A percentile compares a stretch with the other conserved stretches of the same genome.
phyloP scores from a whole-genome alignment of 2,329 filamentous ascomycete species.

The Colletotrichum zoysiae region DNA sequence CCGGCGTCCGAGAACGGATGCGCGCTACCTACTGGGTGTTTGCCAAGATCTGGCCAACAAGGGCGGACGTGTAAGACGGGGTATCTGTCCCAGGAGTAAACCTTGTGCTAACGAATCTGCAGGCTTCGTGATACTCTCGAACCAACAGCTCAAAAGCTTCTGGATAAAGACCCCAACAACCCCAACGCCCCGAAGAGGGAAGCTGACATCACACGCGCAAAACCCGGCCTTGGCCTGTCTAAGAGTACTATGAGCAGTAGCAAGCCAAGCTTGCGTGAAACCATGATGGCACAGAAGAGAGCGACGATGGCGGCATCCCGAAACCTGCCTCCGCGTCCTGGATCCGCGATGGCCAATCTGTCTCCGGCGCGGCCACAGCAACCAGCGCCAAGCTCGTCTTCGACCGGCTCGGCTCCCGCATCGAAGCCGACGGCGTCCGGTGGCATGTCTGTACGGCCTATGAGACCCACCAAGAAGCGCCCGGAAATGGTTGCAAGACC shows the following conservation, averaged over 20 bases:
- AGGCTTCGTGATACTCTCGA: slow-evolving; percentile 87
- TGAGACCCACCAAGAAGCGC: slow-evolving; percentile 69
- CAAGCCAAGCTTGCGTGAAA: slow-evolving; percentile 80
- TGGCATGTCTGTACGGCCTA: slow-evolving; percentile 73
- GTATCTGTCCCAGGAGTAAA: background rate
- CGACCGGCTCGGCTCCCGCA: slow-evolving; percentile 51
- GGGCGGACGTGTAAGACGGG: slow-evolving; percentile 75
- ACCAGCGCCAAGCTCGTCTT: slow-evolving; percentile 49
- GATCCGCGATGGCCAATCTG: slow-evolving; percentile 53
- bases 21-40: slow-evolving; percentile 90
- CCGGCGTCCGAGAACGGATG: slow-evolving; percentile 88
- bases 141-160: slow-evolving; percentile 78
- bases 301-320: slow-evolving; percentile 64
- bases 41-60: slow-evolving; percentile 80
- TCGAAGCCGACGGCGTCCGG: slow-evolving; percentile 61
- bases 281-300: slow-evolving; percentile 86
- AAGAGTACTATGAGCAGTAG: slow-evolving; percentile 70
- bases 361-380: slow-evolving; percentile 60
- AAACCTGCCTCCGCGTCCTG: slow-evolving; percentile 66
- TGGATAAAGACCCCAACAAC: slow-evolving; percentile 88
- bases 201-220: slow-evolving; percentile 59
- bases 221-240: slow-evolving; percentile 71
- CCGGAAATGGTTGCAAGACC: slow-evolving; percentile 71
- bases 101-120: slow-evolving; percentile 27
- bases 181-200: slow-evolving; percentile 76